These are phyloP conservation scores for Blastocystis sp. DNA, from an alignment of 352 stramenopile genomes.

Conservation along the genomic window DNA sequence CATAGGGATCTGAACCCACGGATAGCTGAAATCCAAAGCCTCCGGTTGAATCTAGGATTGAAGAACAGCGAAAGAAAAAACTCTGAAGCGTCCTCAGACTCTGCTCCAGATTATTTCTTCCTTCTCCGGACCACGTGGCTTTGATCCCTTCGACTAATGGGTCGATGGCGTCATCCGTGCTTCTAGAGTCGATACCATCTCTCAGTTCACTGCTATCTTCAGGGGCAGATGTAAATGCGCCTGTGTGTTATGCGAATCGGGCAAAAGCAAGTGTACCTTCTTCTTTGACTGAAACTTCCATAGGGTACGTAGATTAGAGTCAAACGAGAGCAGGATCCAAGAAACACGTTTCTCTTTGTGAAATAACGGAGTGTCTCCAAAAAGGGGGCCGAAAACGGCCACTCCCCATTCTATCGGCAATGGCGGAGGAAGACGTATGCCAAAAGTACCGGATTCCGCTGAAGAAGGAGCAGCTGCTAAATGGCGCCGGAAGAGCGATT, in stretches of 20 bases:
- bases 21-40: neutral
- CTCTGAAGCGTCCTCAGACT: neutral
- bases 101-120: neutral
- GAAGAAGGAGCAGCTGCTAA: slow-evolving; percentile 43
- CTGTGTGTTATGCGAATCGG: neutral
- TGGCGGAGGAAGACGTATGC: slow-evolving; percentile 14
- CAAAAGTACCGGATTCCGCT: slow-evolving; percentile 18
- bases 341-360: neutral
- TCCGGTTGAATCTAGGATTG: neutral
- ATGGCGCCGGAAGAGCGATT: slow-evolving; percentile 22
- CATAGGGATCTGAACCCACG: no score
- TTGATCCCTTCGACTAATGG: no score
- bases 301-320: no score
- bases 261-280: neutral
- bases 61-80: neutral
- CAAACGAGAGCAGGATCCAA: neutral
- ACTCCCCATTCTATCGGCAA: neutral
- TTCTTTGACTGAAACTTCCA: no score
- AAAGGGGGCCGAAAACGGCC: no score
- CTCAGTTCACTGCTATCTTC: no score
- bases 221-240: no score
- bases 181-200: no score
- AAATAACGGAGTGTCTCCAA: no score
- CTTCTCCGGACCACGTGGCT: slow-evolving; percentile 7
- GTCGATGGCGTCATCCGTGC: no score